Conservation (phyloP, 148 eudicot genomes). For the Spergularia marina region DNA sequence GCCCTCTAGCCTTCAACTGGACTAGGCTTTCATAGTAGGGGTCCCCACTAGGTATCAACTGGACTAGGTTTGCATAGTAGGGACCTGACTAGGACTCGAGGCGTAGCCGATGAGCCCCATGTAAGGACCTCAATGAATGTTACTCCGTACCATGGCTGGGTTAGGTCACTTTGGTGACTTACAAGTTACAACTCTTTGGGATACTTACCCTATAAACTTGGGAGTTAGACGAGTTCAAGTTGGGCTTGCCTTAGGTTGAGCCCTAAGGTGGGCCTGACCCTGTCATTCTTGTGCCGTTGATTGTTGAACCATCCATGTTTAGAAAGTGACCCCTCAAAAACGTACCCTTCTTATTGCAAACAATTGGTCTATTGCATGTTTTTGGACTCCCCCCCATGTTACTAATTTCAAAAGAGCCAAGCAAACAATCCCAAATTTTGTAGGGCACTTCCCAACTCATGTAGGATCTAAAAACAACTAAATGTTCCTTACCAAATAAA, state of each 20-base stretch:
- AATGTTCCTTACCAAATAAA: slow-evolving; percentile 12
- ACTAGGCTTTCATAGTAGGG: no score
- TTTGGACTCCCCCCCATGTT: not conserved
- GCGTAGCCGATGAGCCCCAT: no score
- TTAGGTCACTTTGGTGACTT: slow-evolving; percentile 9
- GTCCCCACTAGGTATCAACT: no score
- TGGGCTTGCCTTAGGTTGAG: not conserved
- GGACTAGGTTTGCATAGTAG: no score
- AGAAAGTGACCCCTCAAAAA: slow-evolving; percentile 19
- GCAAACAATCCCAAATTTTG: slow-evolving; percentile 14
- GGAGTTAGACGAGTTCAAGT: slow-evolving; percentile 8
- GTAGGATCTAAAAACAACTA: slow-evolving; percentile 7
- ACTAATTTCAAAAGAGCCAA: not conserved
- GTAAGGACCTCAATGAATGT: no score
- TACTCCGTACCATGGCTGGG: not conserved
- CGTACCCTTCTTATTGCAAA: slow-evolving; percentile 5
- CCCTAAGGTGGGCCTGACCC: slow-evolving; percentile 19
- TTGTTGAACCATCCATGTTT: slow-evolving; percentile 17
- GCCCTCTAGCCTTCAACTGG: no score
- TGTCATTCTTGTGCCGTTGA: slow-evolving; percentile 21
- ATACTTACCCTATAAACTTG: slow-evolving; percentile 19
- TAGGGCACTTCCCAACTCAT: slow-evolving; percentile 11
- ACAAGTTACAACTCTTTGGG: slow-evolving; percentile 20
- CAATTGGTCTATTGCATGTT: slow-evolving; percentile 13
- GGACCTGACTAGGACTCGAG: no score